These are phyloP conservation scores for Schizosaccharomyces osmophilus DNA, from an alignment of 805 yeast species.

Conservation along the genomic window DNA sequence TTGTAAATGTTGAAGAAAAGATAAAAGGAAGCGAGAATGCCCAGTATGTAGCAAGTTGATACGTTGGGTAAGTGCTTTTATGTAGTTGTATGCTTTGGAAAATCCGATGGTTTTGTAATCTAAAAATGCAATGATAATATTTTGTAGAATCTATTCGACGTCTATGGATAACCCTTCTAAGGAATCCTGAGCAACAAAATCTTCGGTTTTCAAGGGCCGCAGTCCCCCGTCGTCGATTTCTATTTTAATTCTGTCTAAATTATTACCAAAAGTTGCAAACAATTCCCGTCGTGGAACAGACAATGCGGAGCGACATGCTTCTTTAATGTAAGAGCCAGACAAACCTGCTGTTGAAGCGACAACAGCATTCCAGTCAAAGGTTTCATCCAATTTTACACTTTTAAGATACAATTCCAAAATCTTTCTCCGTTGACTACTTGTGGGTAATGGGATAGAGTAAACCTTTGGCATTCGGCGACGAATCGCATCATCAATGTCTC, in stretches of 20 bases:
- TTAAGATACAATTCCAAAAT: slow-evolving; percentile 21
- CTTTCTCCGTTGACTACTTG: slow-evolving; percentile 35
- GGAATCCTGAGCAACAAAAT: background rate
- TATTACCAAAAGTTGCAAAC: slow-evolving; percentile 26
- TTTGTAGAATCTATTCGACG: background rate
- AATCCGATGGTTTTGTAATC: no score
- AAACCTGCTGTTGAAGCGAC: slow-evolving; percentile 31
- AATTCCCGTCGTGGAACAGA: slow-evolving; percentile 70
- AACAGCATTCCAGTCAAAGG: slow-evolving; percentile 24
- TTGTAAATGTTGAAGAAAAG: no score
- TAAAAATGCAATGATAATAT: background rate
- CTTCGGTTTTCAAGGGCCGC: background rate
- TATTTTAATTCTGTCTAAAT: background rate
- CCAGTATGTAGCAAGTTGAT: no score
- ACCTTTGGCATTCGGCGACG: slow-evolving; percentile 80
- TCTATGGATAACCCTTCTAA: background rate
- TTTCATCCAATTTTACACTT: slow-evolving; percentile 26
- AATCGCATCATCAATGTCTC: slow-evolving; percentile 79
- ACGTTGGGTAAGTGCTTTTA: no score
- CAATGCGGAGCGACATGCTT: slow-evolving; percentile 81
- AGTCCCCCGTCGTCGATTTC: background rate
- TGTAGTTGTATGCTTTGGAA: no score
- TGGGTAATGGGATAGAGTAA: slow-evolving; percentile 57
- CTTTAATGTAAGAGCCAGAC: slow-evolving; percentile 82
- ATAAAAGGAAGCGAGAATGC: no score